phyloP scores from a whole-genome alignment of 2,329 filamentous ascomycete genomes.

The Cladosporium sp. region DNA sequence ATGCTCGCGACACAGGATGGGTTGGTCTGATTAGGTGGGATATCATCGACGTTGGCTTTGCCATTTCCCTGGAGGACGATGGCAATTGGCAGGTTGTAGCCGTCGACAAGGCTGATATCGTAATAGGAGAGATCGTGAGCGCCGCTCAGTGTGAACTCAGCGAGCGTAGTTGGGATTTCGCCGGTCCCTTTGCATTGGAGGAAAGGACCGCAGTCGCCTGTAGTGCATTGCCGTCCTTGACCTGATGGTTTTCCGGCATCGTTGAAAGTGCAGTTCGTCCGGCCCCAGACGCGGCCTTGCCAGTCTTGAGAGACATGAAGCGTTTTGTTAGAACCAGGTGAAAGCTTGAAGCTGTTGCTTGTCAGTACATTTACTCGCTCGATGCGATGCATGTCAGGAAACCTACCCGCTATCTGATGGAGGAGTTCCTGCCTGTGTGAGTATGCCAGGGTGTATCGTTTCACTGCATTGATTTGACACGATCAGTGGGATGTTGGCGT shows the following conservation, averaged over 20 bases:
- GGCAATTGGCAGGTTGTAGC: constrained; percentile 73
- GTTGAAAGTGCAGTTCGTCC: constrained; percentile 78
- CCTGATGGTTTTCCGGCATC: constrained; percentile 53
- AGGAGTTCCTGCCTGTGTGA: constrained; percentile 66
- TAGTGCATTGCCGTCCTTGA: constrained; percentile 58
- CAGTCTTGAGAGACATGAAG: constrained; percentile 68
- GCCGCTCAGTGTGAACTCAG: constrained; percentile 73
- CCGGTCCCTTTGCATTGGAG: constrained; percentile 61
- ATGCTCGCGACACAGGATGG: constrained; percentile 70
- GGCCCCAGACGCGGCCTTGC: constrained; percentile 78
- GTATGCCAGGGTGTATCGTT: constrained; percentile 71
- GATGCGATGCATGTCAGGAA: not conserved
- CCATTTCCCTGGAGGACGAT: constrained; percentile 50
- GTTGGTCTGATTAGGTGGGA: constrained; percentile 74
- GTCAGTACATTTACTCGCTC: not conserved
- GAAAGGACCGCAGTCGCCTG: constrained; percentile 71
- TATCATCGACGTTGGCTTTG: constrained; percentile 56
- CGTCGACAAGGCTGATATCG: constrained; percentile 80
- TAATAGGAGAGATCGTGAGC: constrained; percentile 70
- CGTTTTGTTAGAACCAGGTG: constrained; percentile 53
- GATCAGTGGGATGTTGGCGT: constrained; percentile 49
- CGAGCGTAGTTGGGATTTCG: constrained; percentile 68
- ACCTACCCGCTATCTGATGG: constrained; percentile 56
- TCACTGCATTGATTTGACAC: constrained; percentile 69
- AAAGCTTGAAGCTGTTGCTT: constrained; percentile 54